Evolutionary conservation across 306 rosid species (phyloP).

Genomic region (Quercus wislizeni): DNA sequence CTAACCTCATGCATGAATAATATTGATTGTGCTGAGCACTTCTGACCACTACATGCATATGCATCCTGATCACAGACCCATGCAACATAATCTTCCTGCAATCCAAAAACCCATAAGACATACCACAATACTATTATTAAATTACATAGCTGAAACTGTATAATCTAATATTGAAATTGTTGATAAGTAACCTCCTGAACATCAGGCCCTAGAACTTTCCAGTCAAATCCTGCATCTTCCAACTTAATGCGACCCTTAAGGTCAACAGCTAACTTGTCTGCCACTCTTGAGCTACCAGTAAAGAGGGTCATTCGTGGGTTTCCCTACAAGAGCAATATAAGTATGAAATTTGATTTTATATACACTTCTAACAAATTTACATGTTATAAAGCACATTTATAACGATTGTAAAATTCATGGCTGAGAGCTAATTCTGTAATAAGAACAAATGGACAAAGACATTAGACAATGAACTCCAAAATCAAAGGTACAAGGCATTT

Average conservation of each 20-base stretch:
- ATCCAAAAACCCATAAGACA: slow-evolving; percentile 24
- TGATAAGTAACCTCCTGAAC: slow-evolving; percentile 72
- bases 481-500: background rate
- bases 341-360: slow-evolving; percentile 16
- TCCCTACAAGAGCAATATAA: slow-evolving; percentile 48
- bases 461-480: background rate
- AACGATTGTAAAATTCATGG: background rate
- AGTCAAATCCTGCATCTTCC: slow-evolving; percentile 99
- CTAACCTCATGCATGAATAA: slow-evolving; percentile 92
- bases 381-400: background rate
- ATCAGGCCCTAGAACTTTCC: slow-evolving; percentile 97
- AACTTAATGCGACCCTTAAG: slow-evolving; percentile 81
- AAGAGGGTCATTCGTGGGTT: slow-evolving; percentile 93
- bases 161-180: slow-evolving; percentile 2
- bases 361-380: background rate
- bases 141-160: slow-evolving; percentile 7
- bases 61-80: slow-evolving; percentile 99
- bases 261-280: slow-evolving; percentile 83
- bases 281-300: slow-evolving; percentile 98
- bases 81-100: slow-evolving; percentile 82
- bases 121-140: slow-evolving; percentile 8
- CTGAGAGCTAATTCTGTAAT: background rate
- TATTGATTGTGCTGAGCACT: slow-evolving; percentile 93
- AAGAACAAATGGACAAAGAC: background rate
- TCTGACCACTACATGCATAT: slow-evolving; percentile 97